Evolutionary conservation across 2,329 filamentous ascomycete species (phyloP).

Genomic region (Cytospora schulzeri): DNA sequence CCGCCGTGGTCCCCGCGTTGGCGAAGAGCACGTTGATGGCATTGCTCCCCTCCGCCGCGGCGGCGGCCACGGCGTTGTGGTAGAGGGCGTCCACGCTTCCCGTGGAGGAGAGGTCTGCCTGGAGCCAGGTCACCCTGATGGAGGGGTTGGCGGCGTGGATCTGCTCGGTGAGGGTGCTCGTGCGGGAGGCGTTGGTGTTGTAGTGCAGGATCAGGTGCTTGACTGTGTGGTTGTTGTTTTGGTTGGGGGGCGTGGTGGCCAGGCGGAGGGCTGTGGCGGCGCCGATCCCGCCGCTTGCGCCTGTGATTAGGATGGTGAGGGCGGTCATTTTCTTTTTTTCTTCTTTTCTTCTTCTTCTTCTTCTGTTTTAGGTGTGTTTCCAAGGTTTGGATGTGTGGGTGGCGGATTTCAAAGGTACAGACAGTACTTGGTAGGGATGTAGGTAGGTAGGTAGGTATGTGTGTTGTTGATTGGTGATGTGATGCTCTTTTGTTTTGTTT

Average conservation of each 20-base stretch:
- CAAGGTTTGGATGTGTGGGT: not conserved
- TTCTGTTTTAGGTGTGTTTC: too few species aligned
- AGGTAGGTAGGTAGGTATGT: not conserved
- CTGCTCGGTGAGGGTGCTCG: constrained; percentile 6
- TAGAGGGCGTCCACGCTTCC: constrained; percentile 1
- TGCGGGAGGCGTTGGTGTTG: constrained; percentile 6
- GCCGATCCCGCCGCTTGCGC: constrained; percentile 24
- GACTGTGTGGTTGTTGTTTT: constrained; percentile 2
- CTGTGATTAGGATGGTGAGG: not conserved
- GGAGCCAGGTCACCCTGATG: constrained; percentile 16
- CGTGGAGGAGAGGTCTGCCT: constrained; percentile 19
- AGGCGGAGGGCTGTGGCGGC: constrained; percentile 23
- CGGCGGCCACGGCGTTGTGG: constrained; percentile 4
- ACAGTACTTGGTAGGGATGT: not conserved
- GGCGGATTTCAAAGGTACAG: not conserved
- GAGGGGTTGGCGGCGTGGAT: constrained; percentile 1
- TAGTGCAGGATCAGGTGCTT: constrained; percentile 23
- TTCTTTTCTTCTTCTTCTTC: too few species aligned
- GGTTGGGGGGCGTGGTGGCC: not conserved
- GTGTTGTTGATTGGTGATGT: not conserved
- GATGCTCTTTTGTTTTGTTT: not conserved
- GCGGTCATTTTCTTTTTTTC: not conserved
- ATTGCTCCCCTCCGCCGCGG: not conserved
- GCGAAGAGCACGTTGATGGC: constrained; percentile 24
- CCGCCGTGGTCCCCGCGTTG: constrained; percentile 19